phyloP scores from a whole-genome alignment of 441 rosid genomes.

The Croton setiger region DNA sequence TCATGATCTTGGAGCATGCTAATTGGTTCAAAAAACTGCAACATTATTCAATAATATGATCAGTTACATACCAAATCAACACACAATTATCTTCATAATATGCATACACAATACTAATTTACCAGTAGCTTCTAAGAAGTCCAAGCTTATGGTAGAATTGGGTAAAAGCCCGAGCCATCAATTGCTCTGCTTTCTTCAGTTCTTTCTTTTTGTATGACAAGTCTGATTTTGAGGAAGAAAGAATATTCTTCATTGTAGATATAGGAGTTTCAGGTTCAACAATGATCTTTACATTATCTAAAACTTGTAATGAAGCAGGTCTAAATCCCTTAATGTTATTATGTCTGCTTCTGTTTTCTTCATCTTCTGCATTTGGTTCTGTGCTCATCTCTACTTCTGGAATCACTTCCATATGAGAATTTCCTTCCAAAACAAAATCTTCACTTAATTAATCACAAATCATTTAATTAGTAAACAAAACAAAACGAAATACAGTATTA shows the following conservation, averaged over 20 bases:
- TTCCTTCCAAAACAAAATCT: slow-evolving; percentile 22
- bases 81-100: background rate
- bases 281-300: slow-evolving; percentile 63
- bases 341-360: slow-evolving; percentile 10
- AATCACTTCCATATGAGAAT: slow-evolving; percentile 35
- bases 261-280: slow-evolving; percentile 56
- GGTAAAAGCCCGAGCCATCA: slow-evolving; percentile 51
- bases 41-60: slow-evolving; percentile 12
- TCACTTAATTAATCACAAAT: background rate
- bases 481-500: background rate
- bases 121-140: slow-evolving; percentile 71
- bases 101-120: slow-evolving; percentile 13
- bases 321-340: slow-evolving; percentile 16
- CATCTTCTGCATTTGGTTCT: slow-evolving; percentile 24
- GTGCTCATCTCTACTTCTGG: slow-evolving; percentile 40
- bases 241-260: slow-evolving; percentile 41
- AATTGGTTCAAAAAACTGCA: slow-evolving; percentile 68
- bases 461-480: background rate
- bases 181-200: slow-evolving; percentile 55
- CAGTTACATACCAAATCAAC: background rate
- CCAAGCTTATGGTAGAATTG: slow-evolving; percentile 65
- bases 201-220: slow-evolving; percentile 43
- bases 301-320: slow-evolving; percentile 49
- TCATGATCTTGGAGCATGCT: slow-evolving; percentile 74
- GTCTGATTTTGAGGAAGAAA: slow-evolving; percentile 33